Evolutionary conservation across 2,329 filamentous ascomycete genomes (phyloP).

Genomic region (Sporothrix phasma): DNA sequence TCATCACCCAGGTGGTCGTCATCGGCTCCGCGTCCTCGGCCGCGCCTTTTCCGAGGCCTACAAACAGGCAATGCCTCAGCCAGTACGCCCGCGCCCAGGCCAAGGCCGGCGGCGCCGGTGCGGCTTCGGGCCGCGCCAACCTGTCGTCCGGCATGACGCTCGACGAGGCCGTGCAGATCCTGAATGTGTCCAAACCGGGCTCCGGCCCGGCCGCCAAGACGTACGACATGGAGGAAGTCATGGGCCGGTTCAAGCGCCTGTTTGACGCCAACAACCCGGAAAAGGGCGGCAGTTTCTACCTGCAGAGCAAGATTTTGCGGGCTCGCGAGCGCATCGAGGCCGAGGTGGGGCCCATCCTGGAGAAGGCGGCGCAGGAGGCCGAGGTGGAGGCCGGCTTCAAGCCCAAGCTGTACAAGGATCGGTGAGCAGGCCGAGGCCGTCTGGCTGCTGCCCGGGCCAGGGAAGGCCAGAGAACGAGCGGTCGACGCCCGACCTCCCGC

Average conservation of each 20-base stretch:
- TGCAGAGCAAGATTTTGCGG: constrained; percentile 91
- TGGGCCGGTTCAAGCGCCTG: constrained; percentile 82
- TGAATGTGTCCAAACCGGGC: constrained; percentile 72
- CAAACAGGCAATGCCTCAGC: constrained; percentile 77
- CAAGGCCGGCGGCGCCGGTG: constrained; percentile 41
- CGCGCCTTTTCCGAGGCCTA: constrained; percentile 91
- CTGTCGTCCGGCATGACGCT: constrained; percentile 70
- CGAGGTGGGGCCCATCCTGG: constrained; percentile 64
- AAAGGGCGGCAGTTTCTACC: constrained; percentile 94
- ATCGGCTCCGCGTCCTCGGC: constrained; percentile 87
- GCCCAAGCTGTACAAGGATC: constrained; percentile 88
- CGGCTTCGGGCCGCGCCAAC: constrained; percentile 27
- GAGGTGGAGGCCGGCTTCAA: constrained; percentile 82
- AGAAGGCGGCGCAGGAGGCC: constrained; percentile 62
- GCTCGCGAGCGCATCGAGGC: constrained; percentile 87
- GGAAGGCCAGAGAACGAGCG: no score
- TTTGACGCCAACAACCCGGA: constrained; percentile 92
- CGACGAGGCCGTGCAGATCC: constrained; percentile 92
- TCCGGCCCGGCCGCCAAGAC: constrained; percentile 33
- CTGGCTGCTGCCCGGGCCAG: no score
- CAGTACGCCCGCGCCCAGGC: constrained; percentile 67
- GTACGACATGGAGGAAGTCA: constrained; percentile 63
- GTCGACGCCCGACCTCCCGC: no score
- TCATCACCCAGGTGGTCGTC: constrained; percentile 86
- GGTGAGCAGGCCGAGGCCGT: constrained; percentile 22